These are phyloP conservation scores for Pichia thaimueangensis DNA, from an alignment of 805 yeast genomes.

Conservation along the genomic window DNA sequence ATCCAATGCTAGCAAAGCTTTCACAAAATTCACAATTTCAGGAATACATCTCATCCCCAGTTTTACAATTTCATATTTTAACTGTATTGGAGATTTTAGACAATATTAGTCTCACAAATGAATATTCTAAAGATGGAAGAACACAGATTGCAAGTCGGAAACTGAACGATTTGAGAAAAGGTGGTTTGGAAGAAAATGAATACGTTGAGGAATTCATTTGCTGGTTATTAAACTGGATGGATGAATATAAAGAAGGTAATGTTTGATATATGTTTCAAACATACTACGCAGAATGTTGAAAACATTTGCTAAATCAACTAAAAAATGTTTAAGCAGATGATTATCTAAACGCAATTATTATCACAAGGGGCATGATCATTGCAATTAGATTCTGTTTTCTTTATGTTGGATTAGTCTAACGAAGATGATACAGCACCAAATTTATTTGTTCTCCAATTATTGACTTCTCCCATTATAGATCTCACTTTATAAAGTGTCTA, in stretches of 20 bases:
- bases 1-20: constrained; percentile 26
- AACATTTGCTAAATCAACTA: no score
- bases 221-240: constrained; percentile 12
- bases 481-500: no score
- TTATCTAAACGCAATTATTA: no score
- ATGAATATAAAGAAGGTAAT: constrained; percentile 1
- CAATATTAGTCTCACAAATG: constrained; percentile 43
- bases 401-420: no score
- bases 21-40: constrained; percentile 38
- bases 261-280: no score
- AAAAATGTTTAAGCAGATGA: no score
- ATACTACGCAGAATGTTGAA: no score
- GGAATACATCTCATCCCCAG: constrained; percentile 42
- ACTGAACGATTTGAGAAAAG: constrained; percentile 50
- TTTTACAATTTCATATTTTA: constrained; percentile 51
- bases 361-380: no score
- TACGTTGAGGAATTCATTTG: constrained; percentile 58
- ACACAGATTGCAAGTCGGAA: constrained; percentile 55
- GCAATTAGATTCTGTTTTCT: no score
- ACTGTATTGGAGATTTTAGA: constrained; percentile 41
- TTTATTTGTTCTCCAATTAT: no score
- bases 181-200: constrained; percentile 62
- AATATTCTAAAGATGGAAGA: constrained; percentile 47
- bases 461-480: no score
- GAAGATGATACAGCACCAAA: no score